Base-by-base conservation (phyloP, 2,329 filamentous ascomycete genomes). In the Ophiocordyceps camponoti-floridani region DNA sequence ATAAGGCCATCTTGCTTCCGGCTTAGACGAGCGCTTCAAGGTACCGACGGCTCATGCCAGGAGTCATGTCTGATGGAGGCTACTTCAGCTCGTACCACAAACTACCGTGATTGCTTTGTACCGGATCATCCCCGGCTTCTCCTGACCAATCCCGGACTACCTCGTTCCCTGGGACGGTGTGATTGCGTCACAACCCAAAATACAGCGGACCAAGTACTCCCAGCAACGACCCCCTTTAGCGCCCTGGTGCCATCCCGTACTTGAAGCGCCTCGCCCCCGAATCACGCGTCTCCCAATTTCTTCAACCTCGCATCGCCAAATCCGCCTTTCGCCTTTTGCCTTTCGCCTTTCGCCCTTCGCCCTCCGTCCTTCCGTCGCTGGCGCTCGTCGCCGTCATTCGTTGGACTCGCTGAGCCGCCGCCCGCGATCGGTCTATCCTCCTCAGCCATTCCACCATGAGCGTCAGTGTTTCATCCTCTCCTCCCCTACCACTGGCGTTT, bases 391-490 rank as follows among this genome's bases (percentile, higher is more conserved):
- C 35, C 35, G 35, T 16, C 35, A 11, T 16, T 4, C 35, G n/a
- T 18, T 16, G n/a, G 35, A 38, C 35, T 38, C 16, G 35, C 19
- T 11, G 14, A 41, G 14, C 19, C 19, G 14, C 19, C 19, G 10
- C 11, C 40, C 35, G 4, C 31, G 27, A 26, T 41, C 44, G 37
- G 31, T 38, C 43, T 41, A 46, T 49, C 43, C 26, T 28, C 6
- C 40, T 19, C 18, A 23, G 23, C 23, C 27, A 45, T 46, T 46
- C 47, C 49, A 53, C 44, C 48, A 57, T 56, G 54, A 56, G 53
- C 49, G 55, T 57, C 26, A 54, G 55, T 56, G 47, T 51, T 54
- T 50, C 49, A 49, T 43, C 50, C 51, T 45, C 46, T 27, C 42
- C 44, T 42, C 49, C 48, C 48, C 51, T 50, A 49, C 49, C 35